phyloP scores from a whole-genome alignment of 352 stramenopile species.

The Elongisporangium prolatum region DNA sequence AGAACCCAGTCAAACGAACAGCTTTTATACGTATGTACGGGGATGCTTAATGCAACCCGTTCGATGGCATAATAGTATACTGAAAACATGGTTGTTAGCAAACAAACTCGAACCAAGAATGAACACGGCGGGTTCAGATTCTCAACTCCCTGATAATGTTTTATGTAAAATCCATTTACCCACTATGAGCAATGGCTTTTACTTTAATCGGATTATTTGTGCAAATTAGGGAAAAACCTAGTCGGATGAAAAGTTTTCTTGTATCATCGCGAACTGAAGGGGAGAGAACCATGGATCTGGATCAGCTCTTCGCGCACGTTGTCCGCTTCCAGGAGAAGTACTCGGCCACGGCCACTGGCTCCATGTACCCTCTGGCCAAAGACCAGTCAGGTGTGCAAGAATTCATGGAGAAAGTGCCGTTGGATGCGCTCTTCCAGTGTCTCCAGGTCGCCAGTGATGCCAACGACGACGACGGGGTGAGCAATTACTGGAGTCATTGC shows the following conservation, averaged over 20 bases:
- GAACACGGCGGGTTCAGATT: too few species aligned
- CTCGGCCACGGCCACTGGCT: constrained; percentile 41
- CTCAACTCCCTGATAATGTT: too few species aligned
- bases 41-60: too few species aligned
- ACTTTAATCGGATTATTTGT: background rate
- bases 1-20: too few species aligned
- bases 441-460: constrained; percentile 75
- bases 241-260: background rate
- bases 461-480: constrained; percentile 52
- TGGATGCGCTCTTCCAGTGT: constrained; percentile 63
- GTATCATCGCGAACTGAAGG: background rate
- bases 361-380: constrained; percentile 28
- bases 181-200: too few species aligned
- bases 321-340: constrained; percentile 56
- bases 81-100: too few species aligned
- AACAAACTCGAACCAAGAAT: too few species aligned
- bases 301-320: constrained; percentile 43
- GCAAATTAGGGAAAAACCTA: background rate
- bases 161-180: too few species aligned
- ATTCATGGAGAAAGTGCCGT: constrained; percentile 61
- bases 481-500: background rate
- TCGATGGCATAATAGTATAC: too few species aligned
- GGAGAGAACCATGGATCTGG: constrained; percentile 31
- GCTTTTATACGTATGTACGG: too few species aligned
- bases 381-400: constrained; percentile 52